Conservation (phyloP, 345 rosid genomes). For the Physaria fendleri region DNA sequence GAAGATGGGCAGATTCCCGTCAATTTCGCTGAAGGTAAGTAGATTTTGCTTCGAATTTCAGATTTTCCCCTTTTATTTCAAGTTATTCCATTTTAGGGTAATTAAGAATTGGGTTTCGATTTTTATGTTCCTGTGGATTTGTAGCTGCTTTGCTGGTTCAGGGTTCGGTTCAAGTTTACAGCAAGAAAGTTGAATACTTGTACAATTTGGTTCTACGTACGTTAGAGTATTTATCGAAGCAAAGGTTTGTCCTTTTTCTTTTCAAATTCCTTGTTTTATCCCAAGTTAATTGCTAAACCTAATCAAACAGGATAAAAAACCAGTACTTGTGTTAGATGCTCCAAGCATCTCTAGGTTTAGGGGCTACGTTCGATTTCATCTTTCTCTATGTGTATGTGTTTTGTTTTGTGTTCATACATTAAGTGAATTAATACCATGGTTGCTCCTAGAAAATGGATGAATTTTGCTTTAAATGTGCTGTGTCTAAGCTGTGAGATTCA, state of each 20-base stretch:
- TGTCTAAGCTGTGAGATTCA: background rate
- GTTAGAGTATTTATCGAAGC: constrained; percentile 82
- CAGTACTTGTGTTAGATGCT: background rate
- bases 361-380: constrained; percentile 2
- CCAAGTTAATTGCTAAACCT: background rate
- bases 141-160: constrained; percentile 97
- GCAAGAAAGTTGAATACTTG: constrained; percentile 93
- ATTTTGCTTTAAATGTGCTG: background rate
- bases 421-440: constrained; percentile 1
- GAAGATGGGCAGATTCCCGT: constrained; percentile 39
- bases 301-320: background rate
- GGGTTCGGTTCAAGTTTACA: constrained; percentile 94
- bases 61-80: background rate
- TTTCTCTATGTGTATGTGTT: background rate
- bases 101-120: background rate
- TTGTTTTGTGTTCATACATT: constrained; percentile 20
- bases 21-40: constrained; percentile 89
- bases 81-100: background rate
- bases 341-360: constrained; percentile 2
- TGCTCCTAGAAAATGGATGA: background rate
- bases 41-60: background rate
- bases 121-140: constrained; percentile 17
- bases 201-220: constrained; percentile 88
- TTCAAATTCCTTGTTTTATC: background rate
- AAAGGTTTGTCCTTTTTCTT: constrained; percentile 43